Base-by-base conservation (phyloP, 352 stramenopile genomes). In the Phytophthora pini region DNA sequence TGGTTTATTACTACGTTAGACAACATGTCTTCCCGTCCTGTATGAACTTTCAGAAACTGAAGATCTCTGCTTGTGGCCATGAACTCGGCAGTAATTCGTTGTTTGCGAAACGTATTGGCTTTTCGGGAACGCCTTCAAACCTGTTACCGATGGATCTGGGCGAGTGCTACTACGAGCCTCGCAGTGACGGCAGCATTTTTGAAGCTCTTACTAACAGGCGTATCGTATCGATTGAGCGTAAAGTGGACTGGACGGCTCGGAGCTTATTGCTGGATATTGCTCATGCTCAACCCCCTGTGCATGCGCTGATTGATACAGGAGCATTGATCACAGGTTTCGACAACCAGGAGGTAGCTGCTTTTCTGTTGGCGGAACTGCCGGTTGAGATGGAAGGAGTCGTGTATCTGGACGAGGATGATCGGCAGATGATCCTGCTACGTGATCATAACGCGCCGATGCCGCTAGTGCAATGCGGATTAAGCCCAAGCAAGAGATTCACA, bases 41-140 rank as follows among this genome's bases (percentile, higher is more conserved):
- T 26, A 98, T 99, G 88, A 98, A 99, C 53, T 97, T 99, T 64
- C 97, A 99, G 75, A 97, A 97, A 60, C 89, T 99, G 40, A 99
- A 99, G 74, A 97, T 99, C 44, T 98, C 94, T 36, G 97, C 98
- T 15, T 99, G 97, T 70, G 98, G 98, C 2, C 97, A 99, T 82
- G 98, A 99, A 69, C 85, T 99, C 46, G 98, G 98, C 15, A 98
- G 97, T 52, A 93, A 98, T 60, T 98, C 99, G 67, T 65, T 99
- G 13, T 99, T 99, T 77, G 89, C 91, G 17, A 93, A 95, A 51
- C 90, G 97, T 26, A 95, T 99, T 51, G 98, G 98, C 1, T 99
- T 99, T 75, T 99, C 94, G 47, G 98, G 98, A 53, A 99, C 98
- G 5, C 98, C 98, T 15, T 99, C 95, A 54, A 98, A 99, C 77